phyloP scores from a whole-genome alignment of 1,284 basidiomycete genomes.

The Spongiforma sp. region DNA sequence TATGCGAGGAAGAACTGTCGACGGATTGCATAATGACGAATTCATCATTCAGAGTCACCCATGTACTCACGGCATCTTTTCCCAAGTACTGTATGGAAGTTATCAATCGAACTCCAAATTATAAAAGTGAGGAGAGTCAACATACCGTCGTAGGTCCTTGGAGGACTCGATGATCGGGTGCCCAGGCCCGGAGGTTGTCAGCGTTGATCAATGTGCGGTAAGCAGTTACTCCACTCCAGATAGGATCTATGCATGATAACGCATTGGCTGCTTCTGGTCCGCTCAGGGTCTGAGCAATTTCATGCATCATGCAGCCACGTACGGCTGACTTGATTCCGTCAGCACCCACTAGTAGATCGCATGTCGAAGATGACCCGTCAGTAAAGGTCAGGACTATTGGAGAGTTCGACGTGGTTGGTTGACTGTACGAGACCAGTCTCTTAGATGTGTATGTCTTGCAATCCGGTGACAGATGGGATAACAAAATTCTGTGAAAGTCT shows the following conservation, averaged over 20 bases:
- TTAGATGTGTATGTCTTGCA: slow-evolving; percentile 43
- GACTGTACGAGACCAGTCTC: slow-evolving; percentile 44
- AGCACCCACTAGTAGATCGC: slow-evolving; percentile 56
- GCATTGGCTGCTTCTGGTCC: slow-evolving; percentile 18
- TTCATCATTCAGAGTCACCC: not conserved
- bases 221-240: slow-evolving; percentile 48
- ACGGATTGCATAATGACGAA: slow-evolving; percentile 5
- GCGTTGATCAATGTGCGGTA: slow-evolving; percentile 47
- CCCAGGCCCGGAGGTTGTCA: slow-evolving; percentile 38
- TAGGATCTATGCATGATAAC: slow-evolving; percentile 39
- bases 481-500: slow-evolving; percentile 47
- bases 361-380: slow-evolving; percentile 47
- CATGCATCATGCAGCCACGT: slow-evolving; percentile 44
- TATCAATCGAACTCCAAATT: slow-evolving; percentile 8
- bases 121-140: not conserved
- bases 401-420: slow-evolving; percentile 21
- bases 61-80: slow-evolving; percentile 32
- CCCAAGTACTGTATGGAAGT: slow-evolving; percentile 29
- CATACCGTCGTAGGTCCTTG: slow-evolving; percentile 34
- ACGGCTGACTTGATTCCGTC: slow-evolving; percentile 59
- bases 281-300: slow-evolving; percentile 26
- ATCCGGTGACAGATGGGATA: slow-evolving; percentile 39
- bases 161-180: slow-evolving; percentile 43
- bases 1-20: slow-evolving; percentile 33
- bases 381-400: slow-evolving; percentile 45